A percentile compares a stretch with the other conserved stretches of the same genome.
Conservation (phyloP, 176 grass and related monocot species). For the Chrysopogon serrulatus region DNA sequence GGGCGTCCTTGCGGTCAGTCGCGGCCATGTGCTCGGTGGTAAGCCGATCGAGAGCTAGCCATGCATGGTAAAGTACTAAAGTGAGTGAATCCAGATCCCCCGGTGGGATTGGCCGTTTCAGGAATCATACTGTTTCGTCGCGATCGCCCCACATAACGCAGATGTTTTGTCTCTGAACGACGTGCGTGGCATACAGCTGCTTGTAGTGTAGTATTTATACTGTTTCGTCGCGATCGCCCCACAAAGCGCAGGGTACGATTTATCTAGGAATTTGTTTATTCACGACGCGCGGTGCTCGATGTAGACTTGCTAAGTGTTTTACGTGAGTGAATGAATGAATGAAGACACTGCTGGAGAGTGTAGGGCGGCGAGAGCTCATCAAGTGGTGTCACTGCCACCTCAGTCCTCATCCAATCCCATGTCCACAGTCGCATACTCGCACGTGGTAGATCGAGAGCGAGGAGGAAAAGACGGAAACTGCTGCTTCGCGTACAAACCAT, state of each 20-base stretch:
- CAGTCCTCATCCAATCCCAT: background rate
- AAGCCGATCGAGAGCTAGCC: background rate
- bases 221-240: too few species aligned
- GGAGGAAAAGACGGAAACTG: background rate
- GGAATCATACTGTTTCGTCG: slow-evolving; percentile 13
- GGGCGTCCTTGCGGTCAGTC: background rate
- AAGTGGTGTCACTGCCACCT: background rate
- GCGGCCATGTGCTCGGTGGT: background rate
- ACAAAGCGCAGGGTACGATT: too few species aligned
- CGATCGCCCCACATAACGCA: slow-evolving; percentile 19
- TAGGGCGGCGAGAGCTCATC: background rate
- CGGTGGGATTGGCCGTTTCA: background rate
- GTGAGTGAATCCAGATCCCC: background rate
- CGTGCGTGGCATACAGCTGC: background rate
- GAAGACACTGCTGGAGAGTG: background rate
- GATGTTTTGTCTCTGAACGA: background rate
- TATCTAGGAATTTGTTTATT: background rate
- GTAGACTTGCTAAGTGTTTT: background rate
- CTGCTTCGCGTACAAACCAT: background rate
- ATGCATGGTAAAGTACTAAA: background rate
- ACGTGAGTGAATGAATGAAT: too few species aligned
- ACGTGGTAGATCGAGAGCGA: background rate
- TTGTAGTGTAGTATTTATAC: background rate
- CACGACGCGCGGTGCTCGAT: slow-evolving; percentile 2
- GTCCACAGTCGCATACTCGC: background rate